Evolutionary conservation across 1,284 basidiomycete genomes (phyloP).

Genomic region (Sanghuangporus weigelae): DNA sequence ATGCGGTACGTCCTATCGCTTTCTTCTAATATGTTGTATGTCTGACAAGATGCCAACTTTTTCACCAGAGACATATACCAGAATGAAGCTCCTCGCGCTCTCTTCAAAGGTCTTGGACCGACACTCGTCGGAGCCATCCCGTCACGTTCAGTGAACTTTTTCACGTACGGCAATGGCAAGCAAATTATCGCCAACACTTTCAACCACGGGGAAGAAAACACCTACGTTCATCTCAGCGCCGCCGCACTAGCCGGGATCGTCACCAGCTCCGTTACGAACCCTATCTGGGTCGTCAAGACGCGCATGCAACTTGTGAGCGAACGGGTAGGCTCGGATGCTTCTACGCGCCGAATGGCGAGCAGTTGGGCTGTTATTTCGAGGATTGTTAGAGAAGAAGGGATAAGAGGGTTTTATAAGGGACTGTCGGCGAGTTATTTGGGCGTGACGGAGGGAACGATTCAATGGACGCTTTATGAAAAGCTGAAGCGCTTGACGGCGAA

Average conservation of each 20-base stretch:
- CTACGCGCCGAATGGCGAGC: slow-evolving; percentile 28
- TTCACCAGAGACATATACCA: slow-evolving; percentile 73
- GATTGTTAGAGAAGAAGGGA: slow-evolving; percentile 80
- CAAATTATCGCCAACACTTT: slow-evolving; percentile 81
- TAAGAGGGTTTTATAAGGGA: slow-evolving; percentile 91
- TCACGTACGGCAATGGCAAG: slow-evolving; percentile 97
- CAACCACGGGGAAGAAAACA: slow-evolving; percentile 80
- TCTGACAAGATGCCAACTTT: background rate
- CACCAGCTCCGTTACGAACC: slow-evolving; percentile 91
- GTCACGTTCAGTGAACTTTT: slow-evolving; percentile 96
- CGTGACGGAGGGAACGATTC: slow-evolving; percentile 95
- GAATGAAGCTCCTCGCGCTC: slow-evolving; percentile 85
- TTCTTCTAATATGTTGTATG: background rate
- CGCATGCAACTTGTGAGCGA: slow-evolving; percentile 70
- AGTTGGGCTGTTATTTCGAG: slow-evolving; percentile 60
- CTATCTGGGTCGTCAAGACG: slow-evolving; percentile 99
- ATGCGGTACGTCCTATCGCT: slow-evolving; percentile 55
- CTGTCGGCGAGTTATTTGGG: slow-evolving; percentile 93
- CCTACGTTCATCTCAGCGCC: slow-evolving; percentile 80
- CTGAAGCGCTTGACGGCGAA: slow-evolving; percentile 61
- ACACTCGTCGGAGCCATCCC: slow-evolving; percentile 95
- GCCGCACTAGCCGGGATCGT: slow-evolving; percentile 84
- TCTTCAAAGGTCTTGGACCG: slow-evolving; percentile 94
- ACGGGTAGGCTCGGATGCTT: slow-evolving; percentile 10
- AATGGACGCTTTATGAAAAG: slow-evolving; percentile 95